Conservation (phyloP, 2,329 filamentous ascomycete genomes). For the Cladorrhinum sp. region DNA sequence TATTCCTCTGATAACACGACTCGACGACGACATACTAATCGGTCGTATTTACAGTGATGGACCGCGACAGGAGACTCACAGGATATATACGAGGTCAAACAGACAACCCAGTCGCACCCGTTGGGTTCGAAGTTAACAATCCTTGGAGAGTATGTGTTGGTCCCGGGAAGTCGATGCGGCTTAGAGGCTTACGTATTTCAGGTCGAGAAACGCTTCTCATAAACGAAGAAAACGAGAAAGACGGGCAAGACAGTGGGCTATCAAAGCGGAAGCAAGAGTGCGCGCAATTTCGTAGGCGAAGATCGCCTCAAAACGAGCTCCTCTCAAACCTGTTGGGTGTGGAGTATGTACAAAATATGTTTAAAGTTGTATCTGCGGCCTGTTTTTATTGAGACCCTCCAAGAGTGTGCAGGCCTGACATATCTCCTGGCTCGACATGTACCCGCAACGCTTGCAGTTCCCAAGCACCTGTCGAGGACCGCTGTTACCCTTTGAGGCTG, state of each 20-base stretch:
- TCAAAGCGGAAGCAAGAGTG: background rate
- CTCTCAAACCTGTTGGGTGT: background rate
- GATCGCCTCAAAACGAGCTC: background rate
- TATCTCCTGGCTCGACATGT: constrained; percentile 88
- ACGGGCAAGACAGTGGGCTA: background rate
- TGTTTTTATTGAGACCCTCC: constrained; percentile 83
- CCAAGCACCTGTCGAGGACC: constrained; percentile 63
- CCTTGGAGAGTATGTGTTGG: constrained; percentile 57
- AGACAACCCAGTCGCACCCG: constrained; percentile 52
- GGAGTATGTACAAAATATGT: constrained; percentile 14
- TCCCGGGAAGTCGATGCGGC: background rate
- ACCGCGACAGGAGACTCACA: constrained; percentile 60
- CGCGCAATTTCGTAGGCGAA: constrained; percentile 4
- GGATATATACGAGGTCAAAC: constrained; percentile 57
- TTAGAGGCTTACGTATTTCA: constrained; percentile 29
- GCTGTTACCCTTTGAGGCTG: constrained; percentile 27
- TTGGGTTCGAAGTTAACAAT: constrained; percentile 61
- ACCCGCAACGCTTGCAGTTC: constrained; percentile 83
- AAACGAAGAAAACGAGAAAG: constrained; percentile 24
- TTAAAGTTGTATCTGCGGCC: constrained; percentile 55
- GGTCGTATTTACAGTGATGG: constrained; percentile 52
- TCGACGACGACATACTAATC: constrained; percentile 22
- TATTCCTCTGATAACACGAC: constrained; percentile 4
- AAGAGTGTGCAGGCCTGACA: constrained; percentile 93
- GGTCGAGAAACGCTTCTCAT: constrained; percentile 54